Evolutionary conservation across 2,329 filamentous ascomycete genomes (phyloP), one percentile per base, ranked within the genome.

Genomic region (Stylonectria norvegica): DNA sequence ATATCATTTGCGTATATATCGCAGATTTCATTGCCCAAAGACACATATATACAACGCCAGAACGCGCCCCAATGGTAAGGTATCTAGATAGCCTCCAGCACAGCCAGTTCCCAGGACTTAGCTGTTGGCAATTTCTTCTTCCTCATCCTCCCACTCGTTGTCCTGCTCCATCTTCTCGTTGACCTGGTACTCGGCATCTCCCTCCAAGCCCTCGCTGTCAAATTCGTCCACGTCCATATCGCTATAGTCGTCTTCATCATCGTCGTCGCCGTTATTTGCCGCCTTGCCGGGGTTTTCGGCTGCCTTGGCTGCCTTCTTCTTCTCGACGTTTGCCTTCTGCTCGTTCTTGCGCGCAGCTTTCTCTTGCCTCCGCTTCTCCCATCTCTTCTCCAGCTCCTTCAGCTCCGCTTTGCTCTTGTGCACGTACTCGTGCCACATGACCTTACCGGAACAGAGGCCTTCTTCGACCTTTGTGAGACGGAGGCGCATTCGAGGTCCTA

Each of bases 361-460:
- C 62, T 93, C 86, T 56, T 82, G 79, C 42, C 79, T 76, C 57
- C 80, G 78, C 67, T 85, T 70, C 52, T 89, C 84, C 87, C 93
- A 97, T 52, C 80, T 78, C 69, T 83, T 79, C 53, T 97, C 90
- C 54, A 96, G 67, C 49, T 85, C 79, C 59, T 83, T 78, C 41
- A 89, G 70, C 63, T 98, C 90, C 14, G 79, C 76, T 53, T 81
- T 81, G 5, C 80, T 81, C 75, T 98, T 98, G 61, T 84, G 79
- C 38, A 97, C 82, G 60, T 89, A 94, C 61, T 96, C 89, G 64
- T 98, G 93, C 93, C 93, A 98, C 86, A 98, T 87, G 41, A 95
- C 78, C 62, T 89, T 93, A 35, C 93, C 93, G 18, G 79, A 77
- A 57, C 89, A 96, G 5, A 97, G 67, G 2, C 91, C 93, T 55